phyloP scores from a whole-genome alignment of 164 flowering plant species.

The Akebia trifoliata region DNA sequence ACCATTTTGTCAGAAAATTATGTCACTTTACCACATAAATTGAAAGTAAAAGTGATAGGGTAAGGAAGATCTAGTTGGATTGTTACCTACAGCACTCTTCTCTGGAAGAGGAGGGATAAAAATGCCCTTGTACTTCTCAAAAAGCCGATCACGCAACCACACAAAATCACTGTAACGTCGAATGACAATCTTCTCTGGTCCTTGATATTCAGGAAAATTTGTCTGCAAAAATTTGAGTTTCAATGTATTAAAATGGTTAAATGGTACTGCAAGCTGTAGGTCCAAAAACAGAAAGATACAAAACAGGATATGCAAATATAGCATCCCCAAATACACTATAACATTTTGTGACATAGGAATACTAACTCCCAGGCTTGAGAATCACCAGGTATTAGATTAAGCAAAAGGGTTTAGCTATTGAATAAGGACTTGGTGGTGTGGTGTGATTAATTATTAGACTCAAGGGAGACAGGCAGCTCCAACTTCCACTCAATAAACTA shows the following conservation, averaged over 20 bases:
- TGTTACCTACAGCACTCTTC: constrained; percentile 94
- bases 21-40: not conserved
- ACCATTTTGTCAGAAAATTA: not conserved
- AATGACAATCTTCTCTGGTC: constrained; percentile 93
- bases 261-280: not conserved
- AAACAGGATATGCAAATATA: no score
- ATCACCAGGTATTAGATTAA: no score
- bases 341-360: no score
- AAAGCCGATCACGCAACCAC: constrained; percentile 90
- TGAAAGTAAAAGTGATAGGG: not conserved
- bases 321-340: not conserved
- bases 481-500: no score
- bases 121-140: constrained; percentile 90
- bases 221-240: constrained; percentile 49
- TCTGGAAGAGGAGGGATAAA: constrained; percentile 98
- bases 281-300: not conserved
- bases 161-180: constrained; percentile 97
- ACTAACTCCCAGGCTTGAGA: no score
- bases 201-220: constrained; percentile 85
- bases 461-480: no score
- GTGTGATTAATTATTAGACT: no score
- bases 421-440: no score
- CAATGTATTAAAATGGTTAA: constrained; percentile 4
- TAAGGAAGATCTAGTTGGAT: not conserved
- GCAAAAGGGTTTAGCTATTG: no score